Evolutionary conservation across 306 rosid species (phyloP).

Genomic region (Inga laurina): DNA sequence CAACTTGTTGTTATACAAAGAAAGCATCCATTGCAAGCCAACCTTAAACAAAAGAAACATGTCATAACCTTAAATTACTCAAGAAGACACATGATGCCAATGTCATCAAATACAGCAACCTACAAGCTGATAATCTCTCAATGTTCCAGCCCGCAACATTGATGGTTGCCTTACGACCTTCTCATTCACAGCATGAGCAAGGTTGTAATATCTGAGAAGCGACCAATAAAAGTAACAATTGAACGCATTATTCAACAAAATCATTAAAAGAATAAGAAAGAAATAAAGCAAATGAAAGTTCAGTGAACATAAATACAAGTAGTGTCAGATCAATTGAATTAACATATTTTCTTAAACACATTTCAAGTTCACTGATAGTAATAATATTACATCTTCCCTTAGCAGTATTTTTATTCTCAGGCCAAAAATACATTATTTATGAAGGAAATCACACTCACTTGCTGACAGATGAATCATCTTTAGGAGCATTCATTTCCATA

Average conservation of each 20-base stretch:
- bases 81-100: constrained; percentile 16
- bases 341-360: background rate
- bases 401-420: background rate
- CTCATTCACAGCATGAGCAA: constrained; percentile 98
- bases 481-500: constrained; percentile 97
- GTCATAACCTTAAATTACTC: constrained; percentile 21
- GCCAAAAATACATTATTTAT: constrained; percentile 19
- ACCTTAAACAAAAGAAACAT: constrained; percentile 55
- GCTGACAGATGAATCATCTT: constrained; percentile 83
- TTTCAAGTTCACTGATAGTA: background rate
- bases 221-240: constrained; percentile 16
- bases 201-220: constrained; percentile 78
- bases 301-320: constrained; percentile 9
- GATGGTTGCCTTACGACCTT: constrained; percentile 85
- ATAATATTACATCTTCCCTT: constrained; percentile 3
- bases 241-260: constrained; percentile 5
- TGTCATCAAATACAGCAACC: constrained; percentile 49
- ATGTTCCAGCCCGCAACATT: constrained; percentile 88
- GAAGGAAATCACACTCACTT: constrained; percentile 58
- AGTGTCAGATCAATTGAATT: constrained; percentile 14
- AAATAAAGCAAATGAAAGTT: background rate
- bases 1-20: constrained; percentile 96
- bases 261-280: constrained; percentile 24
- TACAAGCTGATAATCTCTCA: constrained; percentile 99
- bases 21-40: constrained; percentile 99